Evolutionary conservation across 768 basidiomycete species (phyloP).

Genomic region (Trametes elegans): DNA sequence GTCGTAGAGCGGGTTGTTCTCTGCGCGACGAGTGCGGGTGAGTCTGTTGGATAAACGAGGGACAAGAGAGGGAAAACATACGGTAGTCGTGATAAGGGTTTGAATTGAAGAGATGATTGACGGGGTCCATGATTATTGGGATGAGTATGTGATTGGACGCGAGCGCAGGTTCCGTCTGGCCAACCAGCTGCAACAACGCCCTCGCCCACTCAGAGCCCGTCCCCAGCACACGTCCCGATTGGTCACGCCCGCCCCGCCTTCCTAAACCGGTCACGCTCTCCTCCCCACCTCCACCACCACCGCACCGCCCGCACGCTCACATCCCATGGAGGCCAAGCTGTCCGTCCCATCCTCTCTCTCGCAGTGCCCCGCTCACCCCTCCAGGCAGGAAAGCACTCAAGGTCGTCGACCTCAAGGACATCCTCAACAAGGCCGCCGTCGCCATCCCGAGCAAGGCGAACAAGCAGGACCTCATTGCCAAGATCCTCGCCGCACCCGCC

Average conservation of each 20-base stretch:
- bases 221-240: slow-evolving; percentile 7
- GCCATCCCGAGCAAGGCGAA: slow-evolving; percentile 53
- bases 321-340: slow-evolving; percentile 41
- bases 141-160: slow-evolving; percentile 24
- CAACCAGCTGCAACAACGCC: slow-evolving; percentile 19
- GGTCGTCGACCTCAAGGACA: slow-evolving; percentile 65
- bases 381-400: slow-evolving; percentile 56
- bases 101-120: slow-evolving; percentile 61
- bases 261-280: slow-evolving; percentile 5
- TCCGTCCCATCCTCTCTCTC: slow-evolving; percentile 21
- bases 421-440: slow-evolving; percentile 52
- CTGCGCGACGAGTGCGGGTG: neutral
- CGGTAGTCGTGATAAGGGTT: slow-evolving; percentile 48
- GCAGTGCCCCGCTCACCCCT: neutral
- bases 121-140: slow-evolving; percentile 41
- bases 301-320: too few species aligned
- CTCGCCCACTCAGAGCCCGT: slow-evolving; percentile 18
- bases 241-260: slow-evolving; percentile 9
- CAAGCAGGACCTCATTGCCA: slow-evolving; percentile 65
- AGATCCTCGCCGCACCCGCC: slow-evolving; percentile 49
- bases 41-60: slow-evolving; percentile 4
- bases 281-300: slow-evolving; percentile 11
- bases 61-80: slow-evolving; percentile 27
- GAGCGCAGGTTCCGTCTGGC: slow-evolving; percentile 1
- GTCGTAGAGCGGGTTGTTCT: slow-evolving; percentile 26